These are phyloP conservation scores for Ogataea populi-albae DNA, from an alignment of 805 yeast species.

Conservation along the genomic window DNA sequence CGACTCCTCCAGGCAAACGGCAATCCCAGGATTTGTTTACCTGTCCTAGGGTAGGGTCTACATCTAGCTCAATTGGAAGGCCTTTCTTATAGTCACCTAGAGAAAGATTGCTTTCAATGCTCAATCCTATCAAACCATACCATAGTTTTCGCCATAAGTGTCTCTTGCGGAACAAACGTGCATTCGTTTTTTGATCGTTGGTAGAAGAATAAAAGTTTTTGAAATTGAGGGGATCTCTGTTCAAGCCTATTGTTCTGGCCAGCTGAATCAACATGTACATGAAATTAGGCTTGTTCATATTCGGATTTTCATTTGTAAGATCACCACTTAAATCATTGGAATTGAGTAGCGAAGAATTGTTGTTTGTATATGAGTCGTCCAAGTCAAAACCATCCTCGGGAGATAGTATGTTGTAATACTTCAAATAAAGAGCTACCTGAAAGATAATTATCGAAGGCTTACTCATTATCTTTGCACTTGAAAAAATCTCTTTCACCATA, in stretches of 20 bases:
- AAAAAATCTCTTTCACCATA: constrained; percentile 43
- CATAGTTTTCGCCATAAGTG: constrained; percentile 42
- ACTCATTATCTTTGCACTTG: constrained; percentile 40
- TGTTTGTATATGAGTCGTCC: constrained; percentile 39
- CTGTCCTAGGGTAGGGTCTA: constrained; percentile 34
- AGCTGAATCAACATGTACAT: constrained; percentile 38
- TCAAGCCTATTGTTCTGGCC: constrained; percentile 46
- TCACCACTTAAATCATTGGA: constrained; percentile 37
- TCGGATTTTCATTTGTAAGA: constrained; percentile 33
- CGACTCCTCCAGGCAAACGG: constrained; percentile 37
- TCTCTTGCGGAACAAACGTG: constrained; percentile 33
- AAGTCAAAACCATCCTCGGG: constrained; percentile 53
- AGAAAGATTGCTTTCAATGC: constrained; percentile 34
- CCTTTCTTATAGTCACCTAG: constrained; percentile 39
- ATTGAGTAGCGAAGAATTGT: constrained; percentile 20
- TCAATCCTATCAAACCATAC: constrained; percentile 34
- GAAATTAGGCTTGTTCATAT: constrained; percentile 35
- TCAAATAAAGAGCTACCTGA: constrained; percentile 58
- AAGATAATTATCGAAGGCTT: constrained; percentile 49
- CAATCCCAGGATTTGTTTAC: constrained; percentile 37
- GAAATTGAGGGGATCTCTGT: constrained; percentile 46
- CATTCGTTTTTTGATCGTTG: constrained; percentile 29
- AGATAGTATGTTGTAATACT: constrained; percentile 51
- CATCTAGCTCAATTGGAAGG: constrained; percentile 35
- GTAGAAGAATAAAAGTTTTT: constrained; percentile 31